Base-by-base conservation (phyloP, 257 asterid species). In the Agastache rugosa region DNA sequence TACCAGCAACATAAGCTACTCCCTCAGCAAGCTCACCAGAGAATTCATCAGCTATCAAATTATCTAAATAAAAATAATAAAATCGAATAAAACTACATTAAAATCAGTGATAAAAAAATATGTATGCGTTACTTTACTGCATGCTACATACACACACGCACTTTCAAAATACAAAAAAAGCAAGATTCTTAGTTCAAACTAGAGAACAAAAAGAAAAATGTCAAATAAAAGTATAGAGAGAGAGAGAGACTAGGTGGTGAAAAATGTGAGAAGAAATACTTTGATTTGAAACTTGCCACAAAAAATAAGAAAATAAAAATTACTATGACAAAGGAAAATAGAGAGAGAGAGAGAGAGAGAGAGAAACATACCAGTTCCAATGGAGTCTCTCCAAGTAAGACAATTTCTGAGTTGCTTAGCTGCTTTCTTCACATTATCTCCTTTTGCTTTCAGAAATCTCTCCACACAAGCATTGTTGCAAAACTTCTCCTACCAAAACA, bases 11-110 rank as follows among this genome's bases (percentile, higher is more conserved):
- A 82, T 87, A 95, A 75, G 99, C 99, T 5, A 82, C 44, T 25
- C 99, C 99, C 44, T 95, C 99, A 51, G 96, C 93, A 4, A 95
- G 82, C 89, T 95, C 99, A 58, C 92, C 96, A 5, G 97, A 92
- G 82, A 95, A 95, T 67, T 95, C 98, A 86, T 95, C 98, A 48
- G 98, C 99, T 42, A 92, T 90, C 83, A 95, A 79, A 80, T 83
- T 79, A 63, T 92, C 99, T 95, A 73, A 41, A 67, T 71, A 72
- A 35, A 80, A 74, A 80, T 27, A n/a, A 63, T 16, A 12, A 17
- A 3, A 14, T 51, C 12, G 6, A n/a, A 5, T 29, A 5, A 64
- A 56, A 3, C n/a, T 16, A 56, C 74, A 80, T 64, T 7, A 69
- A 79, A 78, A 76, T 77, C 73, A 76, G 80, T 73, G 72, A 63